These are phyloP conservation scores for Ottelia alismoides DNA, from an alignment of 106 monocot genomes.

Conservation along the genomic window DNA sequence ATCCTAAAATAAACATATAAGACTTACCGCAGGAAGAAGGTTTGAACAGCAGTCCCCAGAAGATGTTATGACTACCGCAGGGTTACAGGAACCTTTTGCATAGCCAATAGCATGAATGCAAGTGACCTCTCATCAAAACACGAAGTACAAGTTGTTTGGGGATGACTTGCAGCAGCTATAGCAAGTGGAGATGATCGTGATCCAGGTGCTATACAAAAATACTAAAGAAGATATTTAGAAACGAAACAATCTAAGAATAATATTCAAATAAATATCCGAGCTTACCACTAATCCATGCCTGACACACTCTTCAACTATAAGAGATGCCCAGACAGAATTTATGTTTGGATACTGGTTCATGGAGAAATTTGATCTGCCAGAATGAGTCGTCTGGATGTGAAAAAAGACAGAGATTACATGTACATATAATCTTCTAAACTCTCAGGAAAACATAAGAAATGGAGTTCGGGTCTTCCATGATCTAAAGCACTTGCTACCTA, in stretches of 20 bases:
- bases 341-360: conserved; percentile 55
- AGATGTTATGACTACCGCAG: conserved; percentile 85
- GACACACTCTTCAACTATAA: conserved; percentile 89
- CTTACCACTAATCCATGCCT: conserved; percentile 83
- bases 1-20: too few relatives aligned
- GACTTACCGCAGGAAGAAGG: conserved; percentile 77
- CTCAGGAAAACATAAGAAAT: too few relatives aligned
- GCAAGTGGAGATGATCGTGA: conserved; percentile 97
- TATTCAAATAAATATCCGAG: neutral
- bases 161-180: conserved; percentile 63
- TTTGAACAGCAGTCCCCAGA: conserved; percentile 94
- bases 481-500: too few relatives aligned
- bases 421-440: too few relatives aligned
- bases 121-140: conserved; percentile 94
- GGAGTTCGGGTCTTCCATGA: too few relatives aligned
- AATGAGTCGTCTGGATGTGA: too few relatives aligned
- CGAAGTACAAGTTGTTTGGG: conserved; percentile 66
- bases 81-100: conserved; percentile 56
- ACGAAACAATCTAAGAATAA: conserved; percentile 3
- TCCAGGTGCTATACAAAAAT: conserved; percentile 97
- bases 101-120: conserved; percentile 91
- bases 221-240: conserved; percentile 42
- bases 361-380: conserved; percentile 14
- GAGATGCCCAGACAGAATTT: conserved; percentile 77
- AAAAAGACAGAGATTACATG: too few relatives aligned